Percentiles rank a stretch among this genome's conserved stretches.
phyloP scores from a whole-genome alignment of 106 monocot species.

The Xerophyta viscosa region DNA sequence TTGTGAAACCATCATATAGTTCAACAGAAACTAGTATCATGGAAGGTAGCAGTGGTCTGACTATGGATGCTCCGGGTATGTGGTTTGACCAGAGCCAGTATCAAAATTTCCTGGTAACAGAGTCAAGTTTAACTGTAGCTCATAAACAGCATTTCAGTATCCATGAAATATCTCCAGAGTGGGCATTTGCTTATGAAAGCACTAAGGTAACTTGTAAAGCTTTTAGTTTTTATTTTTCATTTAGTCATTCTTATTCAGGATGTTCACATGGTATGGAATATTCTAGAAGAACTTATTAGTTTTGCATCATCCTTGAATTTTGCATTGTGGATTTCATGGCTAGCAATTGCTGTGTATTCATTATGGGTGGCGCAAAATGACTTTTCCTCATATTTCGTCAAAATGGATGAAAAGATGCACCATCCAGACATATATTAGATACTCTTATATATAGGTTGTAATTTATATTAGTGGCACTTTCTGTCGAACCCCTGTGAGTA shows the following conservation, averaged over 20 bases:
- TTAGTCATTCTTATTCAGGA: background rate
- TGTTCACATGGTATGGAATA: too few species aligned
- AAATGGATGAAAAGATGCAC: too few species aligned
- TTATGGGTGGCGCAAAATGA: too few species aligned
- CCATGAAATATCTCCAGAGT: conserved; percentile 78
- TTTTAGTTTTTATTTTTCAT: background rate
- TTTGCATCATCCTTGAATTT: too few species aligned
- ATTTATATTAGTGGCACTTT: too few species aligned
- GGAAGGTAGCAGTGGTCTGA: background rate
- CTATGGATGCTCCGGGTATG: conserved; percentile 10
- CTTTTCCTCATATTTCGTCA: too few species aligned
- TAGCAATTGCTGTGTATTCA: too few species aligned
- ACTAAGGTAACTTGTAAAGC: conserved; percentile 36
- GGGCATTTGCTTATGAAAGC: conserved; percentile 64
- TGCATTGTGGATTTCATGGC: too few species aligned
- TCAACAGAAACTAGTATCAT: background rate
- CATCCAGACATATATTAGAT: too few species aligned
- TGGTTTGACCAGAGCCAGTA: conserved; percentile 43
- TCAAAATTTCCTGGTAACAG: conserved; percentile 14
- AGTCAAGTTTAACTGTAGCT: conserved; percentile 25
- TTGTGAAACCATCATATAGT: background rate
- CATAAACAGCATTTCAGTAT: conserved; percentile 49
- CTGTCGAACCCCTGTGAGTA: too few species aligned
- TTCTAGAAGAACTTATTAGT: too few species aligned
- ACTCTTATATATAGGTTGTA: too few species aligned